Evolutionary conservation across 805 yeast species (phyloP).

Genomic region (Cyberlindnera galapagoensis): DNA sequence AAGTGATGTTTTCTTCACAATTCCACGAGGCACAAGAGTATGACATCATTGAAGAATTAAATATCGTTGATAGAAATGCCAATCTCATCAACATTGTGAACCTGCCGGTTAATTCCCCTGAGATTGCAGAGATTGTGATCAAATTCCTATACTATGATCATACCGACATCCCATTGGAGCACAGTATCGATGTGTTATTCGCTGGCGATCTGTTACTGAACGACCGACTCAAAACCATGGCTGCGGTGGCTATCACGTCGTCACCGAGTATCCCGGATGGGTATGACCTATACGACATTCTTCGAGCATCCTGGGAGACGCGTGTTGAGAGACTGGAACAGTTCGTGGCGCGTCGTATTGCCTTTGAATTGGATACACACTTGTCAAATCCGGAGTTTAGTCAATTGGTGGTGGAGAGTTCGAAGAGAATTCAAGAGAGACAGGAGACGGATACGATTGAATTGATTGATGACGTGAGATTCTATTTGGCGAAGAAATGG

Average conservation of each 20-base stretch:
- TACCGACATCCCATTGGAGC: conserved; percentile 40
- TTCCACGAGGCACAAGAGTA: conserved; percentile 30
- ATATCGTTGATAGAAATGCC: conserved; percentile 11
- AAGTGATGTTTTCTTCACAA: conserved; percentile 51
- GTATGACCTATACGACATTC: conserved; percentile 45
- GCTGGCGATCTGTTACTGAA: conserved; percentile 52
- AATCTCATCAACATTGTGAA: conserved; percentile 26
- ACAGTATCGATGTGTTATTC: conserved; percentile 49
- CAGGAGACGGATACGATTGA: conserved; percentile 79
- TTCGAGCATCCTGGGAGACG: conserved; percentile 64
- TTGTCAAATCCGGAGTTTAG: conserved; percentile 32
- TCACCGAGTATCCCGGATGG: conserved; percentile 22
- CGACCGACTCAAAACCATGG: conserved; percentile 60
- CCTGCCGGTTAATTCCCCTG: conserved; percentile 25
- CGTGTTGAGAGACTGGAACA: conserved; percentile 59
- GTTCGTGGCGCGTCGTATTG: conserved; percentile 51
- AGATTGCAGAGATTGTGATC: conserved; percentile 44
- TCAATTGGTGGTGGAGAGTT: conserved; percentile 38
- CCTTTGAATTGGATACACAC: conserved; percentile 38
- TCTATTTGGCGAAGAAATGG: conserved; percentile 36
- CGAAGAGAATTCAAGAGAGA: conserved; percentile 49
- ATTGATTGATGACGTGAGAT: conserved; percentile 70
- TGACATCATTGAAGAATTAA: conserved; percentile 6
- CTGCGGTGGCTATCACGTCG: conserved; percentile 40
- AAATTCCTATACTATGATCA: conserved; percentile 57